Base-by-base conservation (phyloP, 1,284 basidiomycete species). In the Ganoderma lingzhi region DNA sequence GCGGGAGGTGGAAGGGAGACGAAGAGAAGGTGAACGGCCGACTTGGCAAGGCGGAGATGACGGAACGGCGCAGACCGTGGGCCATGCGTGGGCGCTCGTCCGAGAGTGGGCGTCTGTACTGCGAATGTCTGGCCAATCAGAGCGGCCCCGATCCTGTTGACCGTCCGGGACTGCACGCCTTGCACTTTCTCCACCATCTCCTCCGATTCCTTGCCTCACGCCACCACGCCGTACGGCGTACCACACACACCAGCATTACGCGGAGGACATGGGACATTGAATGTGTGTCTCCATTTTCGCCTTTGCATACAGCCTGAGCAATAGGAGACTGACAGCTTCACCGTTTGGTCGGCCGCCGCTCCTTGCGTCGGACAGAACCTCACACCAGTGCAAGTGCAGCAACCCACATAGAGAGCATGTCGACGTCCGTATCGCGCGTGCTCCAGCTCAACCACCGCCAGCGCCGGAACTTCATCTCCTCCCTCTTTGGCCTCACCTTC, bases 401-500 rank as follows among this genome's bases (percentile, higher is more conserved):
- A 17, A 35, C 53, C 42, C 28, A 62, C 39, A 28, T 19, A 55
- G 23, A 30, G 53, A 56, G 32, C 17, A 64, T 63, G 62, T 48
- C 62, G 44, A 59, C 64, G 89, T 77, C 85, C 79, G 80, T 85
- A 70, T 76, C 86, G 76, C 86, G 85, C 84, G 80, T 84, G 75
- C 81, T 92, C 73, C 90, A 89, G 73, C 81, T 93, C 74, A 88
- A 87, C 73, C 79, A 80, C 74, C 81, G 79, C 71, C 89, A 88
- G 79, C 89, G 88, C 67, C 92, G 93, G 76, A 87, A 86, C 74
- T 86, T 94, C 82, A 84, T 93, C 74, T 90, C 93, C 23, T 88
- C 90, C 48, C 88, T 95, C 71, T 95, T 95, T 79, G 90, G 87
- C 73, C 80, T 92, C 76, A 95, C 93, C 3, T 93, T 93, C 79